Evolutionary conservation across 179 eudicot genomes (phyloP), one percentile per base, ranked within the genome.

Genomic region (Beta lomatogona): DNA sequence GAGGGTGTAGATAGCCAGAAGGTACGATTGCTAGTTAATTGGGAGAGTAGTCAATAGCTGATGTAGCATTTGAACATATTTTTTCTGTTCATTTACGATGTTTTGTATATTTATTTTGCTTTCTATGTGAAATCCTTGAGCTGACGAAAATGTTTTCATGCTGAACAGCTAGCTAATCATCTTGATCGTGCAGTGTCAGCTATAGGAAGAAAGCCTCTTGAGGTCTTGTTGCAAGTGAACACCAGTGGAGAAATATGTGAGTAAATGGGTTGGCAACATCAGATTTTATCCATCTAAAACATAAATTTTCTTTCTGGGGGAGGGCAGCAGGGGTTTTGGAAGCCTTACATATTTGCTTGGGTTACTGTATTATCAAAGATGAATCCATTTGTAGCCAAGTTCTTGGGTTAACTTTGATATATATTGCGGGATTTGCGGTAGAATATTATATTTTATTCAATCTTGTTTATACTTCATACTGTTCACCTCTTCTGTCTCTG

Each of bases 231-330:
- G 86, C 98, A 96, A 89, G 99, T 96, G 55, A 96, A 96, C 69
- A 96, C 99, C 50, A 96, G 98, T 84, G 98, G 99, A 73, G 99
- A 96, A 96, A 88, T 87, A 87, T 91, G 98, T 94, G 84, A 84
- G 97, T 90, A 65, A 67, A 67, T 46, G 44, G 18, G 2, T 18
- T 10, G 8, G 15, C 41, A 63, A 36, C 53, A 21, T 58, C 16
- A n/a, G 9, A 12, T 16, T 50, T 53, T 6, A 44, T 72, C 48
- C 9, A 12, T 61, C 25, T 3, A 12, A 4, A 64, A 64, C 16
- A 25, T 13, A 11, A 0, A 4, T 12, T 36, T 31, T 13, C 19
- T 4, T 36, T n/a, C 4, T 1, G 65, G 11, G 65, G 28, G 8
- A 15, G 41, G 44, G 69, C 4, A 16, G 41, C 1, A 14, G 71